Evolutionary conservation across 1,284 basidiomycete genomes (phyloP), one percentile per base, ranked within the genome.

Genomic region (Cystobasidium pallidum): DNA sequence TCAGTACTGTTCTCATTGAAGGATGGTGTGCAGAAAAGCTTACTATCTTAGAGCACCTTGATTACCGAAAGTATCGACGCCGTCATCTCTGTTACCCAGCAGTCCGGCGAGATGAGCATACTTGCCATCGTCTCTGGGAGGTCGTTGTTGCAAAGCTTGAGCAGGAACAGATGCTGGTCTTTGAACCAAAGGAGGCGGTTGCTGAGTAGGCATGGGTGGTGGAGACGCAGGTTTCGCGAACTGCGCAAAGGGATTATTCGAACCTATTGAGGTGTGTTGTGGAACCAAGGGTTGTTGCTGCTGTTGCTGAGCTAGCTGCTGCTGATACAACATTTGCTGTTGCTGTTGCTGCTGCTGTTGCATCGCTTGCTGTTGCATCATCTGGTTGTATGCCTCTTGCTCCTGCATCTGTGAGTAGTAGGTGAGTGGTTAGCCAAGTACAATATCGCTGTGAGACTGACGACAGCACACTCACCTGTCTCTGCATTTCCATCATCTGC

Each of bases 11-110:
- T 34, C 21, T 26, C 21, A 10, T 17, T 30, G 34, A 11, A 15
- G 11, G n/a, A 45, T 11, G 21, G n/a, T n/a, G 10, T 55, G 15
- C 15, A 39, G 28, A 13, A 19, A 26, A 6, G 21, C 67, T 70
- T 28, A 70, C 67, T 70, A 70, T 63, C 94, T 86, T 73, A 94
- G 81, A 67, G 84, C 79, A 43, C 94, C 94, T 49, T 87, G 78
- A 81, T 97, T 97, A 62, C 94, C 94, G 80, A 97, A 97, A 51
- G 94, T 94, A 82, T 97, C 94, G 80, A 90, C 83, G 0, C 94
- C 94, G 77, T 92, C 92, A 70, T 92, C 92, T 70, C 83, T 74
- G 32, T 76, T 76, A 11, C 73, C 75, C 75, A 96, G 87, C 76
- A 96, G 81, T 71, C 82, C 84, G 3, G 92, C 92, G 67, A 97